These are phyloP conservation scores for Obelidium mucronatum DNA, from an alignment of 192 early-diverging fungal species.

Conservation along the genomic window DNA sequence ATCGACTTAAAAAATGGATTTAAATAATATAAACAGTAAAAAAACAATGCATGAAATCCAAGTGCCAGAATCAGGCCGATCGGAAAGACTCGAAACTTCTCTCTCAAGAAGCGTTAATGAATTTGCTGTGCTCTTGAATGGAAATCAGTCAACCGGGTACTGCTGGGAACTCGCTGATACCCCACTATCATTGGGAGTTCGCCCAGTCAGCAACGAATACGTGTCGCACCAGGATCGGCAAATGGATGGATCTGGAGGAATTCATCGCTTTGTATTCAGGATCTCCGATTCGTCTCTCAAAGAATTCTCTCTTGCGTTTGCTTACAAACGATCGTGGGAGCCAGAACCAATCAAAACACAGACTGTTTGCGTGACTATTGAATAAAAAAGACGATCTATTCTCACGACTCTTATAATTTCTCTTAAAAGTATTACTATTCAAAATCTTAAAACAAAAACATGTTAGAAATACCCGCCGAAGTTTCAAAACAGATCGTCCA, in stretches of 20 bases:
- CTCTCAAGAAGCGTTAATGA: background rate
- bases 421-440: too few species aligned
- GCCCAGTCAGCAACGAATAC: background rate
- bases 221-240: background rate
- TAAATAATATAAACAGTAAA: background rate
- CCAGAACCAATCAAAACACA: slow-evolving; percentile 2
- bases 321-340: slow-evolving; percentile 13
- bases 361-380: background rate
- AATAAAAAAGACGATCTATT: too few species aligned
- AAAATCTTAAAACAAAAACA: too few species aligned
- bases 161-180: background rate
- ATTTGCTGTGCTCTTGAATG: background rate
- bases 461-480: too few species aligned
- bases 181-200: background rate
- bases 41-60: background rate
- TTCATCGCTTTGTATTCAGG: background rate
- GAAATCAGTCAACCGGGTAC: slow-evolving; percentile 1
- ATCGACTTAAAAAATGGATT: background rate
- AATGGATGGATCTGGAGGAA: background rate
- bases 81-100: background rate
- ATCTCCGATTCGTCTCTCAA: background rate
- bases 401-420: too few species aligned
- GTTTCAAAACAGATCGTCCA: too few species aligned
- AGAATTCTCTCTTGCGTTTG: background rate
- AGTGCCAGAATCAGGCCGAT: background rate